Evolutionary conservation across 2,329 filamentous ascomycete genomes (phyloP).

Genomic region (Trichophyton verrucosum): DNA sequence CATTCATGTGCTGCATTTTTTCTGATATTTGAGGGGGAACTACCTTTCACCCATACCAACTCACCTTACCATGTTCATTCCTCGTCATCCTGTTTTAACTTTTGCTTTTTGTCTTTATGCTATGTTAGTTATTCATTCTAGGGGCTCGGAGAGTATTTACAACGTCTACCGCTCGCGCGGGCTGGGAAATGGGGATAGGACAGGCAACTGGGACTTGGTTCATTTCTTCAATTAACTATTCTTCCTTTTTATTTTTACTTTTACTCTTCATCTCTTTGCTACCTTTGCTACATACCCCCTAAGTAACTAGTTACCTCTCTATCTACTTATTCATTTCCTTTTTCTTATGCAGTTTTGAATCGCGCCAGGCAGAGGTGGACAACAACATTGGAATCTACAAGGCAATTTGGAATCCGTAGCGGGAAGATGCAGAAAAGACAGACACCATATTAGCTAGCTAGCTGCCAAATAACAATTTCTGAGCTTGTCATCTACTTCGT

Average conservation of each 20-base stretch:
- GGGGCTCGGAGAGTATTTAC: slow-evolving; percentile 9
- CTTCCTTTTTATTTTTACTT: slow-evolving; percentile 1
- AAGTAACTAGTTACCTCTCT: no score
- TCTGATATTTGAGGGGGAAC: not conserved
- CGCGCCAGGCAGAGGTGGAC: not conserved
- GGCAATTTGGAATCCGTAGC: not conserved
- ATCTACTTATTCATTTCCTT: not conserved
- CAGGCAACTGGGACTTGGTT: slow-evolving; percentile 8
- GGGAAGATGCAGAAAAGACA: not conserved
- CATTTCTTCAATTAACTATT: not conserved
- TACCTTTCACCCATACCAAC: not conserved
- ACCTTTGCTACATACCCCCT: not conserved
- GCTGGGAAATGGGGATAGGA: slow-evolving; percentile 13
- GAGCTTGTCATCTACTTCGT: not conserved
- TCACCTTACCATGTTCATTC: not conserved
- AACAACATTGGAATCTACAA: not conserved
- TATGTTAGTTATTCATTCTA: slow-evolving; percentile 15
- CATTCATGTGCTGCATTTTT: not conserved
- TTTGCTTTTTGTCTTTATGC: slow-evolving; percentile 10
- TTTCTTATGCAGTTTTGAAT: not conserved
- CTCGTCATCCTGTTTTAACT: not conserved
- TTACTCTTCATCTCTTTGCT: not conserved
- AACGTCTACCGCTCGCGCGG: slow-evolving; percentile 14
- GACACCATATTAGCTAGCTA: not conserved
- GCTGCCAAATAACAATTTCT: not conserved